Base-by-base conservation (phyloP, 768 basidiomycete species). In the Amanita pseudoporphyria region DNA sequence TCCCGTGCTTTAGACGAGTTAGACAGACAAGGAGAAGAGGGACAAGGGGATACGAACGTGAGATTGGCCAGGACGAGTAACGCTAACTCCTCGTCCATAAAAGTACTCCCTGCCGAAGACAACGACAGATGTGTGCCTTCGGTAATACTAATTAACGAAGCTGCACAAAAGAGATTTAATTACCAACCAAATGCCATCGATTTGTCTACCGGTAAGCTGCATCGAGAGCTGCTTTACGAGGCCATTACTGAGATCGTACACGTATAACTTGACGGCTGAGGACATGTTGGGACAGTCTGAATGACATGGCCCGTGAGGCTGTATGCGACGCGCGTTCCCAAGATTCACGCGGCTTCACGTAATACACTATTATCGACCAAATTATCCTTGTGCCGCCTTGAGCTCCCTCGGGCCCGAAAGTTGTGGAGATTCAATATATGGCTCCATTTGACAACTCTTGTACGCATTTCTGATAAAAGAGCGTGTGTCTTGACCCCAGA, bases 91-190 rank as follows among this genome's bases (percentile, higher is more conserved):
- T 57, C 82, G 87, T 2, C 94, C 93, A 63, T 92, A 98, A 58
- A 88, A 95, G 24, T 89, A 68, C 60, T 98, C 94, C 58, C 82
- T 81, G 2, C 81, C 81, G 63, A 80, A 96, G 3, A 84, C 82
- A 40, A 96, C 92, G 18, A 97, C 76, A 13, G 89, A 91, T 0
- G 94, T 95, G 65, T 98, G 94, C 92, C 91, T 88, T 55, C 43
- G 32, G 21, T n/a, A 1, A 28, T 28, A 10, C n/a, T 36, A 31
- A 38, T 28, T 44, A 4, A 45, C 16, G 16, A 21, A 5, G 10
- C 9, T 12, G 16, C 31, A 32, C 16, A 3, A 10, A 5, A 18
- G n/a, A 9, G 24, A 39, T n/a, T n/a, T n/a, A n/a, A n/a, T n/a
- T n/a, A n/a, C 10, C 5, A 24, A 89, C 93, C 94, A 98, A 46